Evolutionary conservation across 2,329 filamentous ascomycete species (phyloP).

Genomic region (Neonectria ditissima): DNA sequence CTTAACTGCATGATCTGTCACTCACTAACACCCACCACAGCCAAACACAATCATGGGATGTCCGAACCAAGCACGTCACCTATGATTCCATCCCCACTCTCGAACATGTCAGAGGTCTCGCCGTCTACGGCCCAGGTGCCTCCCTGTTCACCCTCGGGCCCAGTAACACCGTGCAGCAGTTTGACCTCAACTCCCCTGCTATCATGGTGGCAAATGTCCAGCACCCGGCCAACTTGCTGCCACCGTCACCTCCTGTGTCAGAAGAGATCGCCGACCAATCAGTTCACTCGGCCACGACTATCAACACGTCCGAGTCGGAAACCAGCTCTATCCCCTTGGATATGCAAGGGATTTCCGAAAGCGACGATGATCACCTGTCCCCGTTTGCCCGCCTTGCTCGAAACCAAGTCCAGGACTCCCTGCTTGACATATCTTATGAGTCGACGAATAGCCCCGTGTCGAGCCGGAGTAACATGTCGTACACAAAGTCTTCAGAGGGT

Average conservation of each 20-base stretch:
- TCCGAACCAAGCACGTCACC: slow-evolving; percentile 96
- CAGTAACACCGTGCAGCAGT: slow-evolving; percentile 93
- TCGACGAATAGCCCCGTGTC: slow-evolving; percentile 73
- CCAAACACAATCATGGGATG: slow-evolving; percentile 95
- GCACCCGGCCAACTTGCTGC: slow-evolving; percentile 81
- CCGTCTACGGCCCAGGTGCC: slow-evolving; percentile 91
- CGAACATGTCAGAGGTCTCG: slow-evolving; percentile 82
- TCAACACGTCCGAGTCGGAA: slow-evolving; percentile 65
- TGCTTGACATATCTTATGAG: slow-evolving; percentile 69
- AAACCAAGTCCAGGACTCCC: slow-evolving; percentile 71
- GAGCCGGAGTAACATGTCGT: slow-evolving; percentile 72
- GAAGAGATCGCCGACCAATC: slow-evolving; percentile 73
- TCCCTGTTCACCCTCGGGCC: slow-evolving; percentile 90
- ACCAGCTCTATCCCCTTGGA: slow-evolving; percentile 67
- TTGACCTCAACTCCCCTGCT: slow-evolving; percentile 87
- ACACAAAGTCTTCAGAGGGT: slow-evolving; percentile 64
- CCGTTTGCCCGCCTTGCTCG: slow-evolving; percentile 81
- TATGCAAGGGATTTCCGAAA: slow-evolving; percentile 71
- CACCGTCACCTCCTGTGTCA: slow-evolving; percentile 85
- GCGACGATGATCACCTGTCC: slow-evolving; percentile 82
- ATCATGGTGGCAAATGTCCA: slow-evolving; percentile 88
- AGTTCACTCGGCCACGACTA: slow-evolving; percentile 59
- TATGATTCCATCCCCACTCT: slow-evolving; percentile 89
- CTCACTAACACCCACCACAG: slow-evolving; percentile 60
- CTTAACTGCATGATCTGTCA: slow-evolving; percentile 52